These are phyloP conservation scores for Ashbya aceris DNA, from an alignment of 1,139 yeast genomes.

Conservation along the genomic window DNA sequence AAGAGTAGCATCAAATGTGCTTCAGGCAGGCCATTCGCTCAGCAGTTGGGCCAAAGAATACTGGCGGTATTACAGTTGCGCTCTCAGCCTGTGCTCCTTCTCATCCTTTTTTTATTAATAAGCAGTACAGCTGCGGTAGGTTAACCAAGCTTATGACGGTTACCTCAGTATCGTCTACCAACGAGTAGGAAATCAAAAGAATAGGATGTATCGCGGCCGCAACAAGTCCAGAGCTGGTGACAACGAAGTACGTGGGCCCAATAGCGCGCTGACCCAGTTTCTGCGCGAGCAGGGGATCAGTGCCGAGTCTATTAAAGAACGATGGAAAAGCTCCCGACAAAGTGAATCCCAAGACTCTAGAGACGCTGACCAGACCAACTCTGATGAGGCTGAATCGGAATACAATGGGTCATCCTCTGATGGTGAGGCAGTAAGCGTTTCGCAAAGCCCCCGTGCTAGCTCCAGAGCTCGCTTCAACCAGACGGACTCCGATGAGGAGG, in stretches of 20 bases:
- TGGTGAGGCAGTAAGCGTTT: no score
- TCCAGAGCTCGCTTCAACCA: slow-evolving; percentile 7
- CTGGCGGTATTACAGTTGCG: slow-evolving; percentile 14
- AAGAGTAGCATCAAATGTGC: no score
- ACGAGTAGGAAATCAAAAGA: background rate
- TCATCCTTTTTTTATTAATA: no score
- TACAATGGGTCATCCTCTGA: background rate
- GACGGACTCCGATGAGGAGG: slow-evolving; percentile 26
- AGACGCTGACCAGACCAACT: slow-evolving; percentile 7
- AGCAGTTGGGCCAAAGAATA: no score
- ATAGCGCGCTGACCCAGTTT: slow-evolving; percentile 71
- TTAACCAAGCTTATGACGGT: no score
- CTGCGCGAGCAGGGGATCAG: slow-evolving; percentile 77
- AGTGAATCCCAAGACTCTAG: slow-evolving; percentile 3
- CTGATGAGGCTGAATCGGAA: slow-evolving; percentile 14
- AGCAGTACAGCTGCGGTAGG: no score
- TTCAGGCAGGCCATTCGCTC: no score
- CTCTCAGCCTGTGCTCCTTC: no score
- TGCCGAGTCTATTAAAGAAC: slow-evolving; percentile 64
- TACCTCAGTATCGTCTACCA: no score
- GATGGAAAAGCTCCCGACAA: slow-evolving; percentile 38
- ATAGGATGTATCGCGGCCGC: slow-evolving; percentile 23
- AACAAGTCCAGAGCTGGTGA: slow-evolving; percentile 24
- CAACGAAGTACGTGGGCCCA: slow-evolving; percentile 59
- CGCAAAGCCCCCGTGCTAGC: background rate